Evolutionary conservation across 2,329 filamentous ascomycete species (phyloP).

Genomic region (Chrysoporthe deuterocubensis): DNA sequence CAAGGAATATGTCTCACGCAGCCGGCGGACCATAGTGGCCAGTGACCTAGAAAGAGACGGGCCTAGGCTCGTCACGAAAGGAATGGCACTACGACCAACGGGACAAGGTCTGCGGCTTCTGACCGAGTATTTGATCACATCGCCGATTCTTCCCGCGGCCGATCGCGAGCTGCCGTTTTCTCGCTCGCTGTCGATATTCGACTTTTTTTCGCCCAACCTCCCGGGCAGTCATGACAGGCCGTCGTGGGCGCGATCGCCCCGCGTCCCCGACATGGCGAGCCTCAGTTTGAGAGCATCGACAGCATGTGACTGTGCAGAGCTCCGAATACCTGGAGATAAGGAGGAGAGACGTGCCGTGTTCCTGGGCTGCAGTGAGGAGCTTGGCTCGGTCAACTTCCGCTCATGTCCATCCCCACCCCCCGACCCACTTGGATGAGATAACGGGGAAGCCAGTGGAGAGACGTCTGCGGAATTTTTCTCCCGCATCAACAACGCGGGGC

Average conservation of each 20-base stretch:
- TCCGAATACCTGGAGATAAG: no score
- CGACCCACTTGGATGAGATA: slow-evolving; percentile 23
- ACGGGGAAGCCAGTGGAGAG: slow-evolving; percentile 22
- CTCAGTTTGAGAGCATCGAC: no score
- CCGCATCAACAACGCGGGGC: slow-evolving; percentile 20
- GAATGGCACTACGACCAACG: background rate
- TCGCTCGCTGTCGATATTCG: background rate
- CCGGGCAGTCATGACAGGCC: no score
- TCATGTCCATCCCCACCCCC: slow-evolving; percentile 11
- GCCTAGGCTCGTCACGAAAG: background rate
- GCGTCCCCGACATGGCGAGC: no score
- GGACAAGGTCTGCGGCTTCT: background rate
- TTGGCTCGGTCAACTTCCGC: slow-evolving; percentile 24
- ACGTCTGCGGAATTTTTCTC: slow-evolving; percentile 14
- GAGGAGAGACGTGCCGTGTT: no score
- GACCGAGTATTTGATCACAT: background rate
- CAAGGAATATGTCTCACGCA: background rate
- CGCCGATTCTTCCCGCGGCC: slow-evolving; percentile 3
- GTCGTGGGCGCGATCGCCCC: no score
- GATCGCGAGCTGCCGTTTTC: background rate
- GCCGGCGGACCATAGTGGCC: background rate
- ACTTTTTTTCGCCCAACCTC: background rate
- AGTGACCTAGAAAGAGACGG: background rate
- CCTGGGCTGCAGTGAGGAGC: background rate
- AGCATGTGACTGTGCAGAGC: no score